Conservation (phyloP, 2,329 filamentous ascomycete genomes). For the Sclerotinia glacialis region DNA sequence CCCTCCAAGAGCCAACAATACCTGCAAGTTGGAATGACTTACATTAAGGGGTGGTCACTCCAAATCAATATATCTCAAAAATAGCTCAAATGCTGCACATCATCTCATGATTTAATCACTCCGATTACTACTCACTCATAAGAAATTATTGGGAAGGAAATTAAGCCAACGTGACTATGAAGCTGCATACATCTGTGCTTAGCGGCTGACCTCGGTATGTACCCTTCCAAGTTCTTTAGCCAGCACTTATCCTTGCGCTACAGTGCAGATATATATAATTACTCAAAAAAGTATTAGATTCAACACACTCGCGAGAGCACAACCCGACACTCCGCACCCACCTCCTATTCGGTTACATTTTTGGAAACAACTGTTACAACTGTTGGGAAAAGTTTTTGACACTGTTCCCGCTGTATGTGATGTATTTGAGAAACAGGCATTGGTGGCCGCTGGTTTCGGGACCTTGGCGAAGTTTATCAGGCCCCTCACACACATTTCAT, state of each 20-base stretch:
- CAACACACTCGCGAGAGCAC: not conserved
- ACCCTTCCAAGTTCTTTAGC: not conserved
- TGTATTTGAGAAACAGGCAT: not conserved
- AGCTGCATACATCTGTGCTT: not conserved
- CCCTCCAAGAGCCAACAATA: not conserved
- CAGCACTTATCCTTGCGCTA: not conserved
- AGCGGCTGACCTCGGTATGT: not conserved
- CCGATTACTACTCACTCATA: not conserved
- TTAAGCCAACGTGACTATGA: not conserved
- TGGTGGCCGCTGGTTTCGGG: not conserved
- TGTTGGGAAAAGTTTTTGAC: not conserved
- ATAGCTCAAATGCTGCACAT: not conserved
- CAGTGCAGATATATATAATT: not conserved
- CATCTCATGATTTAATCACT: conserved; percentile 14
- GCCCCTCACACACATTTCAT: not conserved
- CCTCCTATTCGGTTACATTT: not conserved
- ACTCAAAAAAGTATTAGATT: not conserved
- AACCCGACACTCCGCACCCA: not conserved
- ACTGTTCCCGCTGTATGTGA: not conserved
- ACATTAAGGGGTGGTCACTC: not conserved
- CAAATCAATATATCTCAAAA: not conserved
- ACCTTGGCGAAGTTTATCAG: conserved; percentile 6
- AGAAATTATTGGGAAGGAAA: not conserved
- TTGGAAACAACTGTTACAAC: not conserved
- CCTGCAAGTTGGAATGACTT: not conserved